A percentile compares a stretch with the other conserved stretches of the same genome.
Evolutionary conservation across 352 stramenopile genomes (phyloP).

Genomic region (Phytophthora ohioensis): DNA sequence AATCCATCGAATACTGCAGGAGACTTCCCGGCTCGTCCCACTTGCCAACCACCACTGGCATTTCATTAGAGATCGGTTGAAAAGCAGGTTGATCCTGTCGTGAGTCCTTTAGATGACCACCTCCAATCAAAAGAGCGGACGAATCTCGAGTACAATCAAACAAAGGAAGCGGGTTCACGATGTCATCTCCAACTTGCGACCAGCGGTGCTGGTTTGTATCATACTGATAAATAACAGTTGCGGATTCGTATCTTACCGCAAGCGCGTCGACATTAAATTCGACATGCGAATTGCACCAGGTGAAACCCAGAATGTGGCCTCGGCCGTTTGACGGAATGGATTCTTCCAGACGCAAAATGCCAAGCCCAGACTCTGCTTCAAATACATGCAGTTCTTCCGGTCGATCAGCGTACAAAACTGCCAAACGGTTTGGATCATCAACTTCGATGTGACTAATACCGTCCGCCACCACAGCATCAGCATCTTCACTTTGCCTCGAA

Average conservation of each 20-base stretch:
- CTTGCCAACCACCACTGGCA: conserved; percentile 79
- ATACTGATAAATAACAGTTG: conserved; percentile 85
- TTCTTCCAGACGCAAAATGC: conserved; percentile 79
- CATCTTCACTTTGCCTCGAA: conserved; percentile 17
- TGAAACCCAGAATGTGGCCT: conserved; percentile 74
- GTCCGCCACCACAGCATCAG: background rate
- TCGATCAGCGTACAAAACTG: conserved; percentile 59
- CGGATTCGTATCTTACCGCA: conserved; percentile 72
- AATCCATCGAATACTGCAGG: conserved; percentile 79
- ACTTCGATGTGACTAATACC: conserved; percentile 83
- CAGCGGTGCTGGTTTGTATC: conserved; percentile 67
- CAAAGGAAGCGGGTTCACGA: conserved; percentile 58
- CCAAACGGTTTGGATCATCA: conserved; percentile 85
- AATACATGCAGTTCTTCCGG: conserved; percentile 73
- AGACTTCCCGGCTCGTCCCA: conserved; percentile 83
- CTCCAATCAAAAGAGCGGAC: conserved; percentile 79
- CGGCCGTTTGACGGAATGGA: conserved; percentile 63
- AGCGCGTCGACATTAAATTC: conserved; percentile 88
- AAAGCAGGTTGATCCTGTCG: conserved; percentile 16
- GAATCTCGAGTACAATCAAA: conserved; percentile 88
- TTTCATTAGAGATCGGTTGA: conserved; percentile 68
- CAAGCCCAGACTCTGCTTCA: conserved; percentile 83
- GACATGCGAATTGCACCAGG: conserved; percentile 82
- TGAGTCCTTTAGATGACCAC: conserved; percentile 46
- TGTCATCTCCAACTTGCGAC: conserved; percentile 69